These are phyloP conservation scores for Nidularia sp. DNA, from an alignment of 768 basidiomycete genomes.

Conservation along the genomic window DNA sequence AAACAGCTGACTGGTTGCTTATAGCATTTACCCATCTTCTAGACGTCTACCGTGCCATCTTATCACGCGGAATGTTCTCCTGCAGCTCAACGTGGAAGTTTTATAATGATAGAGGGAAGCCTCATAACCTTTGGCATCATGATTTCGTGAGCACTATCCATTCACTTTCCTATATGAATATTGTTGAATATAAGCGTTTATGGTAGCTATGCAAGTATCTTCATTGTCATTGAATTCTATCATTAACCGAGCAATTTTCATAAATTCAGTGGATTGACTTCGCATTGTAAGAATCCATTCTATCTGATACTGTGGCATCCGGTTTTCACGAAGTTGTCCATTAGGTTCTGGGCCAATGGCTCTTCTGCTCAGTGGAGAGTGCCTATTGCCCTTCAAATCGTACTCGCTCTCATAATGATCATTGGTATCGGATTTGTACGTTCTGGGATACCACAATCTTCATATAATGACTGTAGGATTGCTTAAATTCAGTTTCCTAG, in stretches of 20 bases:
- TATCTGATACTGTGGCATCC: background rate
- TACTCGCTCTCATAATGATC: constrained; percentile 52
- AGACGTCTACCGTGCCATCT: constrained; percentile 63
- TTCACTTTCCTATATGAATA: no score
- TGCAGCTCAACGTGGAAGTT: constrained; percentile 51
- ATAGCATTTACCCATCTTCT: background rate
- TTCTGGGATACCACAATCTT: constrained; percentile 3
- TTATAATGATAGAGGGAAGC: constrained; percentile 65
- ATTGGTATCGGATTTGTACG: constrained; percentile 43
- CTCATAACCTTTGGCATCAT: constrained; percentile 62
- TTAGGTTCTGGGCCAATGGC: constrained; percentile 44
- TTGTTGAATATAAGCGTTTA: no score
- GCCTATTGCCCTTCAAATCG: constrained; percentile 56
- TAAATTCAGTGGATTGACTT: constrained; percentile 56
- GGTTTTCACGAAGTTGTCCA: background rate
- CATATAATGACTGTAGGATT: background rate
- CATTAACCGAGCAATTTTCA: background rate
- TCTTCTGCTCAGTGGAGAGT: constrained; percentile 61
- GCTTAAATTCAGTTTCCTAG: constrained; percentile 18
- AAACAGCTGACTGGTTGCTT: background rate
- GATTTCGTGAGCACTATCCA: constrained; percentile 42
- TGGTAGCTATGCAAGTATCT: no score
- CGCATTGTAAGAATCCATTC: constrained; percentile 41
- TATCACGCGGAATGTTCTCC: constrained; percentile 69
- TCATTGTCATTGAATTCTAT: no score